Conservation (phyloP, 768 basidiomycete species). For the Auricularia auricula-judae region DNA sequence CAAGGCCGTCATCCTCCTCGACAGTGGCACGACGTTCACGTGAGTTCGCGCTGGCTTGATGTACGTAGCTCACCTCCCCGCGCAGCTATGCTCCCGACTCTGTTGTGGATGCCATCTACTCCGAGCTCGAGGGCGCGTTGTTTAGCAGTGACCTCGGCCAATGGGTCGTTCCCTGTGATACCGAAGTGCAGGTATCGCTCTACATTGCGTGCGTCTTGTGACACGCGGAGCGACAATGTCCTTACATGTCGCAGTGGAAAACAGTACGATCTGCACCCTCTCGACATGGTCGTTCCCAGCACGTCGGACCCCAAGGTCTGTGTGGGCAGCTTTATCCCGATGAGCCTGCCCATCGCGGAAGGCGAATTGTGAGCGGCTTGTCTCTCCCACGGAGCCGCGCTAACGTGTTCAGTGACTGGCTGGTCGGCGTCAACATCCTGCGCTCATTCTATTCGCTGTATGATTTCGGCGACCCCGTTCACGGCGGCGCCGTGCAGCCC, state of each 20-base stretch:
- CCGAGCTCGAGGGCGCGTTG: constrained; percentile 48
- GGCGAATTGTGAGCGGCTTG: constrained; percentile 36
- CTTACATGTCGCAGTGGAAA: constrained; percentile 37
- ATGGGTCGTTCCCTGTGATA: constrained; percentile 65
- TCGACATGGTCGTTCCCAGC: constrained; percentile 53
- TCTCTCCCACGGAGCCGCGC: constrained; percentile 28
- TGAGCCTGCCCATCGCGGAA: constrained; percentile 40
- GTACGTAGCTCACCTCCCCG: constrained; percentile 14
- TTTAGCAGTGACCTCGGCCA: constrained; percentile 41
- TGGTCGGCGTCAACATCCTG: constrained; percentile 73
- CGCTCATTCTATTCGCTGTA: constrained; percentile 76
- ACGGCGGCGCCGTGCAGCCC: constrained; percentile 49
- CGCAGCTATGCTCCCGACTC: constrained; percentile 47
- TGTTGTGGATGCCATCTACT: constrained; percentile 61
- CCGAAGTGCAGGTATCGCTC: constrained; percentile 68
- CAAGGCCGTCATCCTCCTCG: constrained; percentile 65
- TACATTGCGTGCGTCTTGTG: constrained; percentile 35
- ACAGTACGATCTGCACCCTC: constrained; percentile 67
- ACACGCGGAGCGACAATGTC: constrained; percentile 4
- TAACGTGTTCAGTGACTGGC: constrained; percentile 52
- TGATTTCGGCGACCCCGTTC: constrained; percentile 58
- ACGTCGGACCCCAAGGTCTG: constrained; percentile 37
- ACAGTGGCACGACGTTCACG: constrained; percentile 78
- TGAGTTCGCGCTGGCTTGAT: constrained; percentile 16
- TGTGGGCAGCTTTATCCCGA: constrained; percentile 67